Base-by-base conservation (phyloP, 176 grass and related monocot species). In the bread wheat (Triticum aestivum) region DNA sequence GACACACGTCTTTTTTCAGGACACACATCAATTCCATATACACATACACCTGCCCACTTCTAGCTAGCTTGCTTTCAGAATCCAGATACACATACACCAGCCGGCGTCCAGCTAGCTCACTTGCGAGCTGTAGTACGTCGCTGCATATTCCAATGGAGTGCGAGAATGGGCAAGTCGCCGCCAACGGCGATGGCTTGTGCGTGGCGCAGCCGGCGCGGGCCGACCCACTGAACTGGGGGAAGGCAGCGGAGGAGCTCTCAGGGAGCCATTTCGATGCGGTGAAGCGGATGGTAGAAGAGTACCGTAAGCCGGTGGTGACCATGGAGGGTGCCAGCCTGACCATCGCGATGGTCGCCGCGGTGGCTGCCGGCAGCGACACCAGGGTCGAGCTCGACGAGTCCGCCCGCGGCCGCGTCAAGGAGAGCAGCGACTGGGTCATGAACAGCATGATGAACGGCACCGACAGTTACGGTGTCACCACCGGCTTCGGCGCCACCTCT, bases 221-320 rank as follows among this genome's bases (percentile, higher is more conserved):
- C 12, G 94, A 97, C 75, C 94, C 91, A 0, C 84, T 97, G 2
- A 97, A 94, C 87, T 97, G 94, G 94, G 85, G 75, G 3, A 56
- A 84, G 38, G 83, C 90, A 2, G 94, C 94, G 3, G 83, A 69
- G 80, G 88, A 91, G 24, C 20, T 90, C 0, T 15, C 89, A 0
- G 89, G 91, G 21, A 94, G 87, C 82, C 94, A 97, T 68, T 78
- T 97, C 9, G 91, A 94, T 0, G 92, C 89, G 20, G 92, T 97
- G 23, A 97, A 94, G 90, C 38, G 75, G 49, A 97, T 97, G 94
- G 86, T 92, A 15, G 85, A 74, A 11, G 94, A 97, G 69, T 97
- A 86, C 90, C 83, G 94, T 2, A 6, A 6, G 65, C 86, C 86
- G 3, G 8, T 86, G 83, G 89, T 94, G 21, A 86, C 47, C 20